These are phyloP conservation scores for Kwoniella europaea DNA, from an alignment of 768 basidiomycete genomes.

Conservation along the genomic window DNA sequence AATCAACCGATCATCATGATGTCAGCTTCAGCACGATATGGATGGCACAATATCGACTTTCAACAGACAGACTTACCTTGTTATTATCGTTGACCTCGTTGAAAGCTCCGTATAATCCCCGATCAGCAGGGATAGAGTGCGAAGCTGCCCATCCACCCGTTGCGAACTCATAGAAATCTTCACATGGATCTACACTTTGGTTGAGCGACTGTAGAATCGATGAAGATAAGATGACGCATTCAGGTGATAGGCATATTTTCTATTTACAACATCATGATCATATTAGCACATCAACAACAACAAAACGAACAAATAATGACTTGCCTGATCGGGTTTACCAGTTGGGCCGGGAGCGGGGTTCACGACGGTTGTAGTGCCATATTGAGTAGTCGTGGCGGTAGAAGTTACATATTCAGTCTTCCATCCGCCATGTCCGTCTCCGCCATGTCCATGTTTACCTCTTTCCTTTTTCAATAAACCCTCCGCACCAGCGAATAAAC, in stretches of 20 bases:
- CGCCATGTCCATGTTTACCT: slow-evolving; percentile 24
- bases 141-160: slow-evolving; percentile 85
- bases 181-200: slow-evolving; percentile 83
- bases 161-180: slow-evolving; percentile 90
- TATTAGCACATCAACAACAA: neutral
- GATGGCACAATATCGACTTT: neutral
- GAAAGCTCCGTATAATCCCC: slow-evolving; percentile 74
- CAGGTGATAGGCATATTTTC: slow-evolving; percentile 73
- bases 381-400: slow-evolving; percentile 50
- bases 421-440: slow-evolving; percentile 15
- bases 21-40: neutral
- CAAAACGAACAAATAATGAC: slow-evolving; percentile 3
- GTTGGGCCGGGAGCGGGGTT: slow-evolving; percentile 60
- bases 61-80: slow-evolving; percentile 45
- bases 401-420: slow-evolving; percentile 38
- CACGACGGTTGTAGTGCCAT: slow-evolving; percentile 60
- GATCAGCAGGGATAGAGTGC: slow-evolving; percentile 86
- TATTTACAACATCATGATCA: slow-evolving; percentile 41
- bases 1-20: neutral
- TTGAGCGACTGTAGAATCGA: slow-evolving; percentile 81
- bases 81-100: slow-evolving; percentile 75
- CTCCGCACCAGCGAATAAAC: slow-evolving; percentile 87
- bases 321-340: slow-evolving; percentile 45
- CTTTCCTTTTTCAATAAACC: slow-evolving; percentile 67
- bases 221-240: slow-evolving; percentile 83